phyloP scores from a whole-genome alignment of 129 eudicot genomes.

The Solidago caesia region DNA sequence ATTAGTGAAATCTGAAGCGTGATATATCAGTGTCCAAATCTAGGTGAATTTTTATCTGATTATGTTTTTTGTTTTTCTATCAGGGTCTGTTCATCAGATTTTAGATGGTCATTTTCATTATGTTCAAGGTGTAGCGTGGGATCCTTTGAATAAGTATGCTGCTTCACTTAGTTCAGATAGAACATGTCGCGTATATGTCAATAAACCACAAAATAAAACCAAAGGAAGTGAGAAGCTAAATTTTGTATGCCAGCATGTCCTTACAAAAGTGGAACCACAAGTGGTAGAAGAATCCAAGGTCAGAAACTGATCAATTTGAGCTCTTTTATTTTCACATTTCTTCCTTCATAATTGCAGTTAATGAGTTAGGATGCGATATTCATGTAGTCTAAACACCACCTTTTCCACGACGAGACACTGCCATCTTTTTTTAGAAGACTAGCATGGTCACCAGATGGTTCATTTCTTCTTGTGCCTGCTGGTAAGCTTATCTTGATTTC shows the following conservation, averaged over 20 bases:
- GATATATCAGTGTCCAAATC: background rate
- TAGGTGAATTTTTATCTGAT: conserved; percentile 24
- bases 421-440: conserved; percentile 98
- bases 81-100: conserved; percentile 96
- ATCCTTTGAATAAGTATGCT: conserved; percentile 77
- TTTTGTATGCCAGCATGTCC: conserved; percentile 82
- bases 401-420: conserved; percentile 93
- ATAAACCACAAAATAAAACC: conserved; percentile 68
- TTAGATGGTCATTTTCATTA: conserved; percentile 93
- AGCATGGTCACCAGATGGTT: conserved; percentile 97
- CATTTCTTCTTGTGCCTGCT: conserved; percentile 94
- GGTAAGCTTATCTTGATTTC: conserved; percentile 42
- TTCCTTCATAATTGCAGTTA: conserved; percentile 18
- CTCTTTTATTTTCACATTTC: background rate
- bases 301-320: background rate
- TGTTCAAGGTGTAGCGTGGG: conserved; percentile 99
- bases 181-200: conserved; percentile 75
- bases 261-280: conserved; percentile 74
- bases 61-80: conserved; percentile 1
- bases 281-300: conserved; percentile 74
- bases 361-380: conserved; percentile 23
- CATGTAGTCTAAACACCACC: conserved; percentile 78
- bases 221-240: conserved; percentile 70
- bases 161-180: conserved; percentile 98
- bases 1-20: background rate